Percentiles rank a stretch among this genome's conserved stretches.
Conservation (phyloP, 768 basidiomycete species). For the Boletellus ananas region DNA sequence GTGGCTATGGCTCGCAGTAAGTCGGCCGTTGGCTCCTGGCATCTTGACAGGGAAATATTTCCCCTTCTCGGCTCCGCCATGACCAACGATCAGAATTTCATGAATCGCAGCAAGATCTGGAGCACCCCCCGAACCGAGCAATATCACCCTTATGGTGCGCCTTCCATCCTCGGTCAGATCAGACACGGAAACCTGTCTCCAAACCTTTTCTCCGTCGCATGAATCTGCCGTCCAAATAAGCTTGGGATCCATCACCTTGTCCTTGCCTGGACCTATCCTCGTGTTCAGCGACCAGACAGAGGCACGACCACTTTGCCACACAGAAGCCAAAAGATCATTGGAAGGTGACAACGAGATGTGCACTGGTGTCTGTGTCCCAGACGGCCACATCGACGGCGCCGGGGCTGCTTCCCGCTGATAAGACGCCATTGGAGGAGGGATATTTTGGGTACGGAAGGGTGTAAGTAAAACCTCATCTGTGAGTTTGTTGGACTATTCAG, state of each 20-base stretch:
- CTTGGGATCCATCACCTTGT: conserved; percentile 56
- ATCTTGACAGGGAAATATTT: conserved; percentile 20
- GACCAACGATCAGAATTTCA: conserved; percentile 12
- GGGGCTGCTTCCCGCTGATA: conserved; percentile 37
- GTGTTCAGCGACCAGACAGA: conserved; percentile 71
- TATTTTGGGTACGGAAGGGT: conserved; percentile 89
- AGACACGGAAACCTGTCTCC: conserved; percentile 31
- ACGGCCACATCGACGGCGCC: conserved; percentile 4
- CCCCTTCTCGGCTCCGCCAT: conserved; percentile 1
- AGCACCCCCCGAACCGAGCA: conserved; percentile 39
- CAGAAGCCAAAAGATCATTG: conserved; percentile 55
- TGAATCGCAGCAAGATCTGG: conserved; percentile 34
- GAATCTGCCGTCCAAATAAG: conserved; percentile 33
- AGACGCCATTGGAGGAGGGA: conserved; percentile 98
- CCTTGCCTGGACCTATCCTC: conserved; percentile 52
- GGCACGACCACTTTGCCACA: conserved; percentile 68
- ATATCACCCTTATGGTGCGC: conserved; percentile 23
- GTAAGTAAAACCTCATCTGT: conserved; percentile 78
- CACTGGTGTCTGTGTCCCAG: conserved; percentile 41
- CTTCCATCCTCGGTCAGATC: conserved; percentile 1
- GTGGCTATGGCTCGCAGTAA: conserved; percentile 31
- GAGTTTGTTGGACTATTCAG: neutral
- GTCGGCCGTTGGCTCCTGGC: conserved; percentile 43
- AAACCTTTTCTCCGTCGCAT: conserved; percentile 9
- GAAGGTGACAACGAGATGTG: conserved; percentile 60